A percentile compares a stretch with the other conserved stretches of the same genome.
These are phyloP conservation scores for Micromonas pusilla DNA, from an alignment of 139 green algal species.

Conservation along the genomic window DNA sequence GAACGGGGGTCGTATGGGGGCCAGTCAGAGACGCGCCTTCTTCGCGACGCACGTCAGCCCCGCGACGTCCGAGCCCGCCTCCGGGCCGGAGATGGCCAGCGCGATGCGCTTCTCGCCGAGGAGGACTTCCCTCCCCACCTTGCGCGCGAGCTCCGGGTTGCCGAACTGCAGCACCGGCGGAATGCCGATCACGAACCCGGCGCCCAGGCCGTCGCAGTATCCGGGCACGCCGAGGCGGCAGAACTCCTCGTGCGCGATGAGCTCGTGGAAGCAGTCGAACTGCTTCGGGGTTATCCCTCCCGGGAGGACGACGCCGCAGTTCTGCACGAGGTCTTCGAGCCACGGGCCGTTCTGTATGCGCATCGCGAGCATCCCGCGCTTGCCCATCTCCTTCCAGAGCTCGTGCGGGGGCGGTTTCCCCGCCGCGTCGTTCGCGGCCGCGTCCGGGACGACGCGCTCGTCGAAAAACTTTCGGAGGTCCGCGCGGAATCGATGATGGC, in stretches of 20 bases:
- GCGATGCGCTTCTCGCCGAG: conserved; percentile 35
- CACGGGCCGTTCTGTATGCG: conserved; percentile 24
- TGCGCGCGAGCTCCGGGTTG: conserved; percentile 7
- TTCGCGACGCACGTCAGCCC: conserved; percentile 12
- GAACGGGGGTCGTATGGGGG: no score
- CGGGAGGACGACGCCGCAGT: conserved; percentile 9
- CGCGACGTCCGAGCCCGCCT: conserved; percentile 32
- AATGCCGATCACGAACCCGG: conserved; percentile 34
- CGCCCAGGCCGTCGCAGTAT: conserved; percentile 21
- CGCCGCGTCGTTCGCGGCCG: conserved; percentile 16
- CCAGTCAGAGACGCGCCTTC: conserved; percentile 2
- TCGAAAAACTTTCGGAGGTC: conserved; percentile 31
- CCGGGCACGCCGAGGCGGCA: conserved; percentile 26
- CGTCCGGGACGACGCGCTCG: conserved; percentile 8
- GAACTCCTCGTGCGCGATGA: conserved; percentile 36
- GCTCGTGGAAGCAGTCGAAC: conserved; percentile 42
- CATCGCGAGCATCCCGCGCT: conserved; percentile 18
- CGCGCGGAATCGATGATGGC: conserved; percentile 20
- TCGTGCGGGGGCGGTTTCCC: conserved; percentile 25
- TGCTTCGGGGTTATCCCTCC: conserved; percentile 18
- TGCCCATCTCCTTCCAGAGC: conserved; percentile 28
- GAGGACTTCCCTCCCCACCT: conserved; percentile 27
- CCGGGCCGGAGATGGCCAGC: conserved; percentile 33
- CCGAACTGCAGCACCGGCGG: conserved; percentile 40
- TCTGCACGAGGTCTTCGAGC: conserved; percentile 3